A percentile compares a stretch with the other conserved stretches of the same genome.
Conservation (phyloP, 2,329 filamentous ascomycete species). For the Cercospora sp. region DNA sequence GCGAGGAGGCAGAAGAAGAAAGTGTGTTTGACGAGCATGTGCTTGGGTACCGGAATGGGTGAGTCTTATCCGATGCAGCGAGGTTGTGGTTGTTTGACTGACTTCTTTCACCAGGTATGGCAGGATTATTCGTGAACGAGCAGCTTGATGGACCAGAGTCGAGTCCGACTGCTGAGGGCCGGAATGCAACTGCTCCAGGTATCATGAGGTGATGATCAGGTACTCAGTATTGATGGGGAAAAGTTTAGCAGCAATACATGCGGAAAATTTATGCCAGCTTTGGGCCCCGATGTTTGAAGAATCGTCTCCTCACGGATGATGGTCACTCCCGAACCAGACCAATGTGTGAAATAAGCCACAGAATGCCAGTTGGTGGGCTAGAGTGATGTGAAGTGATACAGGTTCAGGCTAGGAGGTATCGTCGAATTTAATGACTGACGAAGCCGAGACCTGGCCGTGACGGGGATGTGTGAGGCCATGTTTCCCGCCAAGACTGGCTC, state of each 20-base stretch:
- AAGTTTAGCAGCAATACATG: not conserved
- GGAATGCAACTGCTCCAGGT: slow-evolving; percentile 1
- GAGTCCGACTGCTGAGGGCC: not conserved
- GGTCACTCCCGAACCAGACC: not conserved
- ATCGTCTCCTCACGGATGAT: not conserved
- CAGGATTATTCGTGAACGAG: slow-evolving; percentile 51
- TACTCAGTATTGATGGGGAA: not conserved
- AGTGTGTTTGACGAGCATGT: slow-evolving; percentile 86
- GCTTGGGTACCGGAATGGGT: slow-evolving; percentile 55
- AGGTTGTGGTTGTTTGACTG: not conserved
- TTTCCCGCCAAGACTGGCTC: not conserved
- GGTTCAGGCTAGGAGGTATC: not conserved
- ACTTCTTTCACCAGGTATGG: slow-evolving; percentile 39
- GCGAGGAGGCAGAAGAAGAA: slow-evolving; percentile 65
- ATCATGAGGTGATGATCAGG: slow-evolving; percentile 3
- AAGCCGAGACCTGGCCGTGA: not conserved
- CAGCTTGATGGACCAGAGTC: slow-evolving; percentile 26
- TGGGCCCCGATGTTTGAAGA: not conserved
- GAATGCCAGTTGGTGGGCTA: not conserved
- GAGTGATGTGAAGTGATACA: not conserved
- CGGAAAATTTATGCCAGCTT: not conserved
- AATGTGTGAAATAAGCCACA: too few relatives aligned
- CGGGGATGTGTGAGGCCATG: not conserved
- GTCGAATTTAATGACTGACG: not conserved
- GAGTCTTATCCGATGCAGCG: not conserved